phyloP scores from a whole-genome alignment of 2,329 filamentous ascomycete genomes.

The Trichoderma koningiopsis region DNA sequence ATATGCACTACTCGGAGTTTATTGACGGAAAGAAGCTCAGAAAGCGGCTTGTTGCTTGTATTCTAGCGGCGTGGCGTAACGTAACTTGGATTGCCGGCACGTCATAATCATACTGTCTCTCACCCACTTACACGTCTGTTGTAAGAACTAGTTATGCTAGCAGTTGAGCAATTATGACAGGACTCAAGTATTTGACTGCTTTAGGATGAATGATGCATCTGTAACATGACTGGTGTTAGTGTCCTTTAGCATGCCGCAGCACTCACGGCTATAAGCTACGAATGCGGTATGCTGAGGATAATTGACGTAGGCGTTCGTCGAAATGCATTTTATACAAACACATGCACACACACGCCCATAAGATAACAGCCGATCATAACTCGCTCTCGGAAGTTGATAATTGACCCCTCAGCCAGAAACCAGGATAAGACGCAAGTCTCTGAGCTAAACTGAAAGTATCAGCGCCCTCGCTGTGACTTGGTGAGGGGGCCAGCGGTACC shows the following conservation, averaged over 20 bases:
- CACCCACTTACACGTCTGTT: not conserved
- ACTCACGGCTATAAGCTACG: not conserved
- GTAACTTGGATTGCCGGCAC: not conserved
- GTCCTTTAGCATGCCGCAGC: not conserved
- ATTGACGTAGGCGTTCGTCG: not conserved
- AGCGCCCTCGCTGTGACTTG: constrained; percentile 15
- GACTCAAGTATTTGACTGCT: not conserved
- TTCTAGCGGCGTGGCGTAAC: not conserved
- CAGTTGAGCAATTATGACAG: not conserved
- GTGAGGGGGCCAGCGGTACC: constrained; percentile 11
- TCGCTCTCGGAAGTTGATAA: not conserved
- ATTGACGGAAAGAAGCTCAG: not conserved
- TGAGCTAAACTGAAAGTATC: constrained; percentile 2
- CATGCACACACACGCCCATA: not conserved
- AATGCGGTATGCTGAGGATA: not conserved
- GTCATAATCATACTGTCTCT: not conserved
- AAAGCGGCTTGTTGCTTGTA: not conserved
- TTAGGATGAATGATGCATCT: not conserved
- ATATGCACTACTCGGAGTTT: not conserved
- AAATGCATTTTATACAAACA: not conserved
- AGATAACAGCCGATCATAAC: not conserved
- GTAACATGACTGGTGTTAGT: not conserved
- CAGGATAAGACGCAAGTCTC: not conserved
- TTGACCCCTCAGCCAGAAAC: not conserved
- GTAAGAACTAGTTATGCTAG: not conserved